Evolutionary conservation across 352 stramenopile species (phyloP).

Genomic region (Thalassiosira mediterranea): DNA sequence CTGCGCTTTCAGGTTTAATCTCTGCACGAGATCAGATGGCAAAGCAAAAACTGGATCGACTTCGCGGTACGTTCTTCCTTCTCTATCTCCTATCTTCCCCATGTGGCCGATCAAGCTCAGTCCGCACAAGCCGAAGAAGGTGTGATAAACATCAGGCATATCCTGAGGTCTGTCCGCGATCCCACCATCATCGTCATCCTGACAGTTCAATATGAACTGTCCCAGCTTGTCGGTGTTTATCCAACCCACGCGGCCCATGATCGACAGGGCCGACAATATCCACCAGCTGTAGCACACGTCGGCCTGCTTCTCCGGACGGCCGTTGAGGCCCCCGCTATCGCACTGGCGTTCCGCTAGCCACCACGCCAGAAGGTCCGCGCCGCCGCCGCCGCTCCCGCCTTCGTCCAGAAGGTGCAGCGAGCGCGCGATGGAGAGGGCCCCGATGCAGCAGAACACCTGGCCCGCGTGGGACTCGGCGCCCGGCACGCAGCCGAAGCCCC

Average conservation of each 20-base stretch:
- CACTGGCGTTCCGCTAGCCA: conserved; percentile 98
- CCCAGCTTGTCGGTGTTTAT: conserved; percentile 93
- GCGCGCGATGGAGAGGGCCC: conserved; percentile 90
- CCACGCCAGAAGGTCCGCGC: conserved; percentile 92
- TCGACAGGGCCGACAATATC: conserved; percentile 96
- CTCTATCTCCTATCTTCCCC: conserved; percentile 53
- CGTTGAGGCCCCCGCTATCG: conserved; percentile 94
- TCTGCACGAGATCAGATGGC: conserved; percentile 89
- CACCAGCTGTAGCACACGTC: conserved; percentile 99
- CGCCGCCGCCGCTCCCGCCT: conserved; percentile 62
- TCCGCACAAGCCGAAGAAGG: conserved; percentile 97
- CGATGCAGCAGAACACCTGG: conserved; percentile 97
- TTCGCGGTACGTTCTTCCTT: conserved; percentile 85
- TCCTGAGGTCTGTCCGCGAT: conserved; percentile 96
- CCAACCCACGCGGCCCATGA: conserved; percentile 89
- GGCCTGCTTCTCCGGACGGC: conserved; percentile 97
- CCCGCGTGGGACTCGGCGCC: conserved; percentile 97
- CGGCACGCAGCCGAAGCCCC: conserved; percentile 88
- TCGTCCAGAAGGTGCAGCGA: conserved; percentile 74
- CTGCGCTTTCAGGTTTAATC: conserved; percentile 87
- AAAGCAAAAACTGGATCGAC: conserved; percentile 96
- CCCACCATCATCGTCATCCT: conserved; percentile 96
- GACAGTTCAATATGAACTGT: conserved; percentile 84
- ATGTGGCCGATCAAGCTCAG: conserved; percentile 90
- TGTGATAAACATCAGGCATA: conserved; percentile 97